These are phyloP conservation scores for Trichoderma endophyticum DNA, from an alignment of 2,329 filamentous ascomycete species.

Conservation along the genomic window DNA sequence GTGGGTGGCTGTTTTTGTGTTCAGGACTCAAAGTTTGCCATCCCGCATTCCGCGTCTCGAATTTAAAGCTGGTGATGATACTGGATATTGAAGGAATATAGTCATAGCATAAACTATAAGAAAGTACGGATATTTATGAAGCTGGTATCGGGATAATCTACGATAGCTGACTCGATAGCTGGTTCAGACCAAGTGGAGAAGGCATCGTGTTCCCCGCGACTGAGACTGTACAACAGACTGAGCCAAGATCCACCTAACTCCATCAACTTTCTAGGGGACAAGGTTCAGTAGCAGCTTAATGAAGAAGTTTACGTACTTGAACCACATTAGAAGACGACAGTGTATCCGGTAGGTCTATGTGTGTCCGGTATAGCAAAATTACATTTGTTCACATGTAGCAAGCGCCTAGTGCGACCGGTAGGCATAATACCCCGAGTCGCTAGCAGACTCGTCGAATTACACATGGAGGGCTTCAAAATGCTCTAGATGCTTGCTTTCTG, in stretches of 20 bases:
- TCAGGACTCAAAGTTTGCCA: neutral
- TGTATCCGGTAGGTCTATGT: neutral
- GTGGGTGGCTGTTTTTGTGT: neutral
- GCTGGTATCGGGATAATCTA: neutral
- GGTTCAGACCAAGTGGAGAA: neutral
- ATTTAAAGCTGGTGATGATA: too few species aligned
- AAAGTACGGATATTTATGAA: neutral
- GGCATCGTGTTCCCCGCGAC: neutral
- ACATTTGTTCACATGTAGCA: neutral
- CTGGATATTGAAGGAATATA: neutral
- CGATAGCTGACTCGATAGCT: neutral
- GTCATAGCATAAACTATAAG: too few species aligned
- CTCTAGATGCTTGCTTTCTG: neutral
- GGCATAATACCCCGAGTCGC: neutral
- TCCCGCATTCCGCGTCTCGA: neutral
- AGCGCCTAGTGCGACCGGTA: neutral
- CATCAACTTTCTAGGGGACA: neutral
- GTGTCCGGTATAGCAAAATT: neutral
- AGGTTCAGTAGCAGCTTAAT: neutral
- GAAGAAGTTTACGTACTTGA: neutral
- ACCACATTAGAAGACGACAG: neutral
- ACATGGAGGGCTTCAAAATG: neutral
- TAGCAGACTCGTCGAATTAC: neutral
- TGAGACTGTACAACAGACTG: neutral
- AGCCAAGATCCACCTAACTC: neutral